A percentile compares a stretch with the other conserved stretches of the same genome.
phyloP scores from a whole-genome alignment of 805 yeast species.

The Teunomyces barrocoloradensis region DNA sequence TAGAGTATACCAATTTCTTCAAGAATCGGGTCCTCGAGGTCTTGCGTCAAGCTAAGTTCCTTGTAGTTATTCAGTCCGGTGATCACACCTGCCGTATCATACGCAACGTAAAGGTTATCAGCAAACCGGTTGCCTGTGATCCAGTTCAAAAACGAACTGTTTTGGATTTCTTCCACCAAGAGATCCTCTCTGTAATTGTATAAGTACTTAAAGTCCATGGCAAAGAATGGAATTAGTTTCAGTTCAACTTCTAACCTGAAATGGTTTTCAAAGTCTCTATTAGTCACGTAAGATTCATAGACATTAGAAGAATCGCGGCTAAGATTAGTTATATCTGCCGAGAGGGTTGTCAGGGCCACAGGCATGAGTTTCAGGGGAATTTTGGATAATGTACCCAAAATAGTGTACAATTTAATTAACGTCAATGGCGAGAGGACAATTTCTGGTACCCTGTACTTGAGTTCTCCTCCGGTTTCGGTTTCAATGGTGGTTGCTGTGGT shows the following conservation, averaged over 20 bases:
- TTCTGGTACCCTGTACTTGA: constrained; percentile 14
- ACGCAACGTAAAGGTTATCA: constrained; percentile 16
- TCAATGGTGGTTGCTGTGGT: constrained; percentile 9
- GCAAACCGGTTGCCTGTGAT: constrained; percentile 21
- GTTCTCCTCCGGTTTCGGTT: neutral
- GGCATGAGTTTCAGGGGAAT: constrained; percentile 22
- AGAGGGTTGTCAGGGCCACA: constrained; percentile 15
- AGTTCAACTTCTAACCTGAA: constrained; percentile 10
- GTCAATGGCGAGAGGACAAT: constrained; percentile 27
- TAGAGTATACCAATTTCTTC: constrained; percentile 14
- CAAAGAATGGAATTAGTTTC: constrained; percentile 22
- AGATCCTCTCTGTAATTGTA: constrained; percentile 17
- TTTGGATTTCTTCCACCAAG: constrained; percentile 18
- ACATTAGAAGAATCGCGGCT: constrained; percentile 18
- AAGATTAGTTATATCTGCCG: constrained; percentile 29
- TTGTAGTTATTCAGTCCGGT: constrained; percentile 15
- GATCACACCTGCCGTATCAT: constrained; percentile 15
- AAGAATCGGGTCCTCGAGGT: constrained; percentile 16
- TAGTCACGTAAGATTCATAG: constrained; percentile 15
- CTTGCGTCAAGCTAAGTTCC: constrained; percentile 11
- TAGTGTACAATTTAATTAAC: constrained; percentile 21
- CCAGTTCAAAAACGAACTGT: constrained; percentile 33
- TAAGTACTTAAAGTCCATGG: constrained; percentile 22
- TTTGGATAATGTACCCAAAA: constrained; percentile 23
- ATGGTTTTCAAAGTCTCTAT: neutral